phyloP scores from a whole-genome alignment of 345 rosid genomes.

The Camelina laxa region DNA sequence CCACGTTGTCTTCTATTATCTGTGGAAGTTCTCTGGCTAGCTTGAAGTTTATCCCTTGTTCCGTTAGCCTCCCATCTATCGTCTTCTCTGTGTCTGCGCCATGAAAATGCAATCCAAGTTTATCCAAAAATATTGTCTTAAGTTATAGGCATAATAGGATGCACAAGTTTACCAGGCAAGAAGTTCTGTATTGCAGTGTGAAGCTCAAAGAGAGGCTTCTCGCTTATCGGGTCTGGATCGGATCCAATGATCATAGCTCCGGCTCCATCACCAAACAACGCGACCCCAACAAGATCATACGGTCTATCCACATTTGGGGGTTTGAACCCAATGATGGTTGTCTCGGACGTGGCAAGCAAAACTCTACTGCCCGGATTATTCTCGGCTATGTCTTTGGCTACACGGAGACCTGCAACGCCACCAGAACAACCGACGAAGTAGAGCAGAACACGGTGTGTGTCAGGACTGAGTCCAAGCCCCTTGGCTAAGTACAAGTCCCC shows the following conservation, averaged over 20 bases:
- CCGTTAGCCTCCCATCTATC: conserved; percentile 89
- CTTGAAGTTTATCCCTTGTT: conserved; percentile 90
- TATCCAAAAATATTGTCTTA: not conserved
- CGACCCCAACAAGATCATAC: conserved; percentile 95
- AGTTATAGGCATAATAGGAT: not conserved
- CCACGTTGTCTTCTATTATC: conserved; percentile 86
- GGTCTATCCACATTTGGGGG: conserved; percentile 90
- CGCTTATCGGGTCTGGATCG: conserved; percentile 56
- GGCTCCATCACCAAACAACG: conserved; percentile 94
- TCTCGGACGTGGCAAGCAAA: conserved; percentile 86
- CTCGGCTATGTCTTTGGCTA: conserved; percentile 94
- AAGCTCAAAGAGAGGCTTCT: conserved; percentile 89
- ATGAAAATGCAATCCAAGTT: conserved; percentile 30
- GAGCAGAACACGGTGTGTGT: conserved; percentile 79
- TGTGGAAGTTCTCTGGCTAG: conserved; percentile 90
- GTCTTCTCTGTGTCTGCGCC: conserved; percentile 77
- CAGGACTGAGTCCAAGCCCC: conserved; percentile 80
- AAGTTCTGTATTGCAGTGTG: conserved; percentile 84
- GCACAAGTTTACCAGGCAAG: conserved; percentile 42
- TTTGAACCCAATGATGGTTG: conserved; percentile 90
- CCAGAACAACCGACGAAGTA: conserved; percentile 95
- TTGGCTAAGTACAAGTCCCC: conserved; percentile 86
- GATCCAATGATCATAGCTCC: conserved; percentile 86
- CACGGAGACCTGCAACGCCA: conserved; percentile 91
- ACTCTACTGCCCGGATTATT: conserved; percentile 91